Evolutionary conservation across 2,329 filamentous ascomycete genomes (phyloP).

Genomic region (Xenosphaeropsis pyriputrescens): DNA sequence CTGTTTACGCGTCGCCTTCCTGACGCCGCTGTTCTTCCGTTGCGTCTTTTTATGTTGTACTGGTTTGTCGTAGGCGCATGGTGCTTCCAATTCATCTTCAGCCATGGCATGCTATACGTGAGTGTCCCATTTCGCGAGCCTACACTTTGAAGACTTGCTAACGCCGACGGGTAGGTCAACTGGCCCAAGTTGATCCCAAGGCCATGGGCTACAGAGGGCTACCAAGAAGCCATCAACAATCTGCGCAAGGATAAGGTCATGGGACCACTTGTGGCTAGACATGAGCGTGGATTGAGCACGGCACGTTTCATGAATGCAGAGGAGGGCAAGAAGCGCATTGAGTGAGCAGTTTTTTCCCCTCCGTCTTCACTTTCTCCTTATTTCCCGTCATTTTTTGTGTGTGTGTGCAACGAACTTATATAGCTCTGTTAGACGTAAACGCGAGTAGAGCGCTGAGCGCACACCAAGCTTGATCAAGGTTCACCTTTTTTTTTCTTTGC

Average conservation of each 20-base stretch:
- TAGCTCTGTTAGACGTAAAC: neutral
- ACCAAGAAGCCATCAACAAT: conserved; percentile 71
- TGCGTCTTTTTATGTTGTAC: conserved; percentile 69
- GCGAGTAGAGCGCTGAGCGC: neutral
- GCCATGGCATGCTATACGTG: conserved; percentile 88
- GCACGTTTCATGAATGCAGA: conserved; percentile 74
- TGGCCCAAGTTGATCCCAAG: conserved; percentile 95
- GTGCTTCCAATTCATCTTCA: conserved; percentile 62
- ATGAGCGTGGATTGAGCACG: conserved; percentile 75
- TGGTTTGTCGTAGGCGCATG: conserved; percentile 59
- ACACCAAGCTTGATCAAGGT: too few relatives aligned
- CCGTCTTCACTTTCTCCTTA: neutral
- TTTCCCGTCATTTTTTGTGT: neutral
- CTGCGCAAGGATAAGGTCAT: conserved; percentile 73
- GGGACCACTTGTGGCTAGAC: conserved; percentile 56
- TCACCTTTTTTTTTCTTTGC: too few relatives aligned
- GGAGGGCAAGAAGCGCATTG: conserved; percentile 97
- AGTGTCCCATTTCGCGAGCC: conserved; percentile 24
- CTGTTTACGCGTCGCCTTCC: conserved; percentile 58
- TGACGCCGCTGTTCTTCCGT: conserved; percentile 62
- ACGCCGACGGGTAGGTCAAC: conserved; percentile 56
- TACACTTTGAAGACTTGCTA: conserved; percentile 2
- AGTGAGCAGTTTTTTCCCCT: conserved; percentile 28
- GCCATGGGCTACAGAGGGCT: conserved; percentile 74
- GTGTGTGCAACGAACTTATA: too few relatives aligned